Base-by-base conservation (phyloP, 306 rosid genomes). In the Oemleria cerasiformis region DNA sequence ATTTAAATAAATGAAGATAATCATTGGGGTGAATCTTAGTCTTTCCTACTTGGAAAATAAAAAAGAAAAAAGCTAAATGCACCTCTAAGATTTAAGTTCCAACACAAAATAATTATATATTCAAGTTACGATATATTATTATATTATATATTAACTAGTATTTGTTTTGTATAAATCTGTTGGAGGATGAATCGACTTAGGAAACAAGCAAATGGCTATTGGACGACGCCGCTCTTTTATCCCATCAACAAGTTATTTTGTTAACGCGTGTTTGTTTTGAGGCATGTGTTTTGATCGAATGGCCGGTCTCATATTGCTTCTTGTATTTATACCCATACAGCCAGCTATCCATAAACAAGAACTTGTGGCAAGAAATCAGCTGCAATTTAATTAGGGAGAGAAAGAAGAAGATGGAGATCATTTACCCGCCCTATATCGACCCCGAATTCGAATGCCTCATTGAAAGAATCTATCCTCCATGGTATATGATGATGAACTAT, bases 391-490 rank as follows among this genome's bases (percentile, higher is more conserved):
- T 51, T 70, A 16, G 21, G 67, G 9, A 70, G 57, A n/a, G 9
- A 20, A 53, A 51, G 23, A 53, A 36, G 16, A 58, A 17, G 53
- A 61, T 89, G 92, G 94, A 86, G 57, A 69, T 86, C 34, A 58
- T 82, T 71, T 84, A 82, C 81, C 85, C 73, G 62, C 84, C 95
- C 7, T 87, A 72, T 51, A 74, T 91, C 49, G 85, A 89, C 77
- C 83, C 87, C 0, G 91, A 94, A 63, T 82, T 86, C 54, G 96
- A 94, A 69, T 86, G 82, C 14, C 91, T 91, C 44, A 79, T 88
- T 1, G 97, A 94, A 81, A 88, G 96, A 85, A 87, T 94, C 70
- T 73, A 91, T 71, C 97, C 99, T 55, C 97, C 99, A 10, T 84
- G 99, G 96, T 94, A 73, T 34, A 34, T 30, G n/a, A 30, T 9